phyloP scores from a whole-genome alignment of 2,329 filamentous ascomycete genomes.

The Monosporascus sp. region DNA sequence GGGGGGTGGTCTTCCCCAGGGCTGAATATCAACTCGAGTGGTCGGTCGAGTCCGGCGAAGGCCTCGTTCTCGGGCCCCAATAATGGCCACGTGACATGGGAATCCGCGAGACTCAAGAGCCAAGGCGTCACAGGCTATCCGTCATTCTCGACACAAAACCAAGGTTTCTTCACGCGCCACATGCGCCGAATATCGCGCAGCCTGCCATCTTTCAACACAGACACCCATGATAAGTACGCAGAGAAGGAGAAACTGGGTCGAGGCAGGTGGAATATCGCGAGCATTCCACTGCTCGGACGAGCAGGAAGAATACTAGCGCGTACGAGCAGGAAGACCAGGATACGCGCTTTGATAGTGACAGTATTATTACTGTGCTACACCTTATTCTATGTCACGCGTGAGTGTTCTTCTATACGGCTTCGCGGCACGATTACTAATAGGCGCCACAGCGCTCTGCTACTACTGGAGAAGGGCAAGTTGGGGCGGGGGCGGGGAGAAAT shows the following conservation, averaged over 20 bases:
- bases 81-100: slow-evolving; percentile 67
- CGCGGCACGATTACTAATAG: slow-evolving; percentile 18
- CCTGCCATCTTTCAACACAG: slow-evolving; percentile 65
- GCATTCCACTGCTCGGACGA: slow-evolving; percentile 41
- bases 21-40: slow-evolving; percentile 64
- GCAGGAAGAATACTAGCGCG: slow-evolving; percentile 41
- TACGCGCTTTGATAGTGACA: slow-evolving; percentile 55
- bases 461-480: slow-evolving; percentile 66
- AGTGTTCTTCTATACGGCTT: slow-evolving; percentile 33
- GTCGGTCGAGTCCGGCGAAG: slow-evolving; percentile 60
- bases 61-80: slow-evolving; percentile 42
- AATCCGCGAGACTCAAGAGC: slow-evolving; percentile 72
- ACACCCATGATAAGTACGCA: slow-evolving; percentile 45
- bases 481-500: slow-evolving; percentile 82
- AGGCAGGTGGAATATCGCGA: slow-evolving; percentile 48
- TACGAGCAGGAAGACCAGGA: slow-evolving; percentile 60
- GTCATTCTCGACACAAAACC: slow-evolving; percentile 73
- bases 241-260: slow-evolving; percentile 74
- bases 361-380: slow-evolving; percentile 56
- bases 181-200: slow-evolving; percentile 75
- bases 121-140: slow-evolving; percentile 69
- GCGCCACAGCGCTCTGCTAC: slow-evolving; percentile 43
- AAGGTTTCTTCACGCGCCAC: slow-evolving; percentile 82
- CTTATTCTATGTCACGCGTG: slow-evolving; percentile 69
- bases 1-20: slow-evolving; percentile 87